These are phyloP conservation scores for Eucalyptus albens DNA, from an alignment of 345 rosid genomes.

Conservation along the genomic window DNA sequence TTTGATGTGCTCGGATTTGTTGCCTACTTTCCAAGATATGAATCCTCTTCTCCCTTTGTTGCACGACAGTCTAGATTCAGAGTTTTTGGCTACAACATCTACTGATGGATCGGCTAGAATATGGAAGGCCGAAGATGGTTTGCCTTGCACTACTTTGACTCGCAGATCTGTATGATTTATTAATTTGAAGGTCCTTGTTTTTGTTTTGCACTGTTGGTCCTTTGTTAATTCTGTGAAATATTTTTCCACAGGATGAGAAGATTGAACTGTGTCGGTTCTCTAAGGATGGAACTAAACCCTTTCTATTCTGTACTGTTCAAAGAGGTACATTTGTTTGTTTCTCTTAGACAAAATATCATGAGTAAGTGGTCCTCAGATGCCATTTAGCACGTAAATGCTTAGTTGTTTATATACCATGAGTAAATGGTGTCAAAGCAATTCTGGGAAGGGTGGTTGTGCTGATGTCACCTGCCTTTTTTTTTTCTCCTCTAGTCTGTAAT, in stretches of 20 bases:
- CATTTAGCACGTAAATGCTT: neutral
- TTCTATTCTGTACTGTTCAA: constrained; percentile 73
- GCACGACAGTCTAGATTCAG: constrained; percentile 71
- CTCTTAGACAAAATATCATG: neutral
- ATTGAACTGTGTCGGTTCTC: constrained; percentile 82
- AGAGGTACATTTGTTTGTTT: constrained; percentile 25
- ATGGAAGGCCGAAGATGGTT: constrained; percentile 87
- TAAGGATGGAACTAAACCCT: constrained; percentile 90
- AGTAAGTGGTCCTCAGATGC: neutral
- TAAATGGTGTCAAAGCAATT: neutral
- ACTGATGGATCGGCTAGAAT: constrained; percentile 89
- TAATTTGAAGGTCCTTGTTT: neutral
- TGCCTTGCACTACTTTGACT: constrained; percentile 55
- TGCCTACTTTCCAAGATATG: neutral
- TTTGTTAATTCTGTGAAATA: neutral
- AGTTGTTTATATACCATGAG: neutral
- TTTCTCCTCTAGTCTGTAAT: neutral
- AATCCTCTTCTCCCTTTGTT: neutral
- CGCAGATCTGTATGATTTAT: constrained; percentile 48
- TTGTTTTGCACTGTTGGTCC: neutral
- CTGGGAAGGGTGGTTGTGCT: neutral
- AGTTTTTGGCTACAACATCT: constrained; percentile 79
- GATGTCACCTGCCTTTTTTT: neutral
- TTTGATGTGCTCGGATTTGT: neutral
- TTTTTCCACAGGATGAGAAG: constrained; percentile 59